Percentiles rank a stretch among this genome's conserved stretches.
phyloP scores from a whole-genome alignment of 2,329 filamentous ascomycete genomes.

The Ophidiomyces ophidiicola region DNA sequence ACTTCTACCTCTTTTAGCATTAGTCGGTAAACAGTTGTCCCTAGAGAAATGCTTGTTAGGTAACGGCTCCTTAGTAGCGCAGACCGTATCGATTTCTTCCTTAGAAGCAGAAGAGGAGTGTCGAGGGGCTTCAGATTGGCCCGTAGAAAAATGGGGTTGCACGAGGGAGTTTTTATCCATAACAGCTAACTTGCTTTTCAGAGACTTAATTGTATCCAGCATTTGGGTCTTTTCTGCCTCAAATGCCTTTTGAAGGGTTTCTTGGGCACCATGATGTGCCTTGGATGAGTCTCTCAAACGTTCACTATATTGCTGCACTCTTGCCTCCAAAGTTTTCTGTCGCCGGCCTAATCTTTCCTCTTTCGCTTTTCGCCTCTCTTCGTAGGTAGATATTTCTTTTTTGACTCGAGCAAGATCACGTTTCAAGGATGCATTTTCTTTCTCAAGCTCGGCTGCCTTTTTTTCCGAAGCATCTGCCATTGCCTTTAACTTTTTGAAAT shows the following conservation, averaged over 20 bases:
- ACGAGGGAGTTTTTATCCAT: constrained; percentile 14
- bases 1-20: not conserved
- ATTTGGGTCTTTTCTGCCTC: constrained; percentile 29
- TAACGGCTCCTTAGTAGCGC: not conserved
- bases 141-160: not conserved
- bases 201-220: constrained; percentile 28
- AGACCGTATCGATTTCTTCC: not conserved
- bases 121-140: constrained; percentile 12
- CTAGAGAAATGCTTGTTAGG: not conserved
- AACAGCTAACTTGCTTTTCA: constrained; percentile 24
- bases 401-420: constrained; percentile 31
- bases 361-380: constrained; percentile 32
- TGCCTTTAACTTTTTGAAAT: constrained; percentile 26
- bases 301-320: constrained; percentile 32
- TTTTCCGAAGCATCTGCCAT: constrained; percentile 30
- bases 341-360: constrained; percentile 32
- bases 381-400: constrained; percentile 33
- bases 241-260: constrained; percentile 24
- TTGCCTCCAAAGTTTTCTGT: constrained; percentile 29
- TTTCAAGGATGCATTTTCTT: constrained; percentile 33
- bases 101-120: constrained; percentile 12
- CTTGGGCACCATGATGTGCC: constrained; percentile 28
- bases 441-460: constrained; percentile 31
- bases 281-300: constrained; percentile 26
- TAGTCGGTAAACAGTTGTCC: not conserved